Base-by-base conservation (phyloP, 2,329 filamentous ascomycete genomes). In the Ceratocystis ficicola region DNA sequence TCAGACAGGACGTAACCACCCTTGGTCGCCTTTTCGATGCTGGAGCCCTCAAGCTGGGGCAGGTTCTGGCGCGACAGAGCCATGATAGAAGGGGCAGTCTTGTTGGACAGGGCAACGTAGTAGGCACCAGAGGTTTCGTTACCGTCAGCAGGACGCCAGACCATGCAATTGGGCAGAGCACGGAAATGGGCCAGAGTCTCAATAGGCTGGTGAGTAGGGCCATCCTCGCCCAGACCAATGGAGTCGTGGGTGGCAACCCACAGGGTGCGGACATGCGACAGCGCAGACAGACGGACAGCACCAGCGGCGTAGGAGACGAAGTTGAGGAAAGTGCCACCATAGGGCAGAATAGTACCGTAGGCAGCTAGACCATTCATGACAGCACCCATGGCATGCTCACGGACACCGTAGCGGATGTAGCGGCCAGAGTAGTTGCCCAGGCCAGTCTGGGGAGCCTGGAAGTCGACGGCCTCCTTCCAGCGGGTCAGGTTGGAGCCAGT, bases 211-310 rank as follows among this genome's bases (percentile, higher is more conserved):
- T 99, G 94, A 67, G 94, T 99, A 72, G 94, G 93, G 70, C 94
- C 94, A 75, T 99, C 94, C 81, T 99, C 94, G 79, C 94, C 94
- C 71, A 97, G 90, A 82, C 94, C 94, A 73, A 99, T 99, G 70
- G 93, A 96, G 84, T 97, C 93, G 84, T 97, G 93, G 72, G 93
- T 97, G 73, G 94, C 93, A 72, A 97, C 84, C 87, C 94, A 95
- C 81, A 99, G 92, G 75, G 86, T 83, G 73, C 93, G 93, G 76
- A 92, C 83, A 77, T 89, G 92, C 60, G 92, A 95, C 72, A 99
- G 85, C 50, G 94, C 86, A 46, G 92, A 96, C 69, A 99, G 86
- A 79, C 94, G 93, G 75, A 97, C 88, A 73, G 94, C 87, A 78
- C 94, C 94, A 70, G 94, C 91, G 71, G 90, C 93, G 77, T 99